Conservation (phyloP, 441 rosid species). For the Hypseocharis bilobata region DNA sequence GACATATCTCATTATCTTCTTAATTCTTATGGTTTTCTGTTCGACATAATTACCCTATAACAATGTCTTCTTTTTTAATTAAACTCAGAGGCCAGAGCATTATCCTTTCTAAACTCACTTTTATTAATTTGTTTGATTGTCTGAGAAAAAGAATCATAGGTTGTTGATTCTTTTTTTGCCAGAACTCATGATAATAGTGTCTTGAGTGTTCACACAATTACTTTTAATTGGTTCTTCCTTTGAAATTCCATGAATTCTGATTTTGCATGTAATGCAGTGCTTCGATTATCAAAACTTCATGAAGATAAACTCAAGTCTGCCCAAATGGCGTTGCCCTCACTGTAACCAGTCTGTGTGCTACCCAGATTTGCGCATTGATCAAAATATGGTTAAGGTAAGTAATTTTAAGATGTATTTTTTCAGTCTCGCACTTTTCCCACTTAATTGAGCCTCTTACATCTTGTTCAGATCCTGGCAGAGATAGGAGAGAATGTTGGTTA, state of each 20-base stretch:
- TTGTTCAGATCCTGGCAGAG: background rate
- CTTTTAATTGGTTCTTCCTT: background rate
- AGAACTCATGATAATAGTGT: no score
- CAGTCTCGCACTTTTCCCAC: background rate
- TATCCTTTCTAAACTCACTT: no score
- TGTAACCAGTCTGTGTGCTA: background rate
- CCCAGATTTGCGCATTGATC: slow-evolving; percentile 1
- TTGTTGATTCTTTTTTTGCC: background rate
- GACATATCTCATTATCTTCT: no score
- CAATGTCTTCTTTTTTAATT: no score
- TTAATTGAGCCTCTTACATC: background rate
- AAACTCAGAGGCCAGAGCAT: no score
- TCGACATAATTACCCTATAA: no score
- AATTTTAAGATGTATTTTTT: background rate
- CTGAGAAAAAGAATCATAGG: background rate
- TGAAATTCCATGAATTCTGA: background rate
- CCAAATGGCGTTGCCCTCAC: background rate
- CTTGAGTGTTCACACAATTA: background rate
- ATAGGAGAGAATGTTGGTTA: background rate
- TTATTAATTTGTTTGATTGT: background rate
- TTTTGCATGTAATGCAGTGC: background rate
- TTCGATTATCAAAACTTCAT: background rate
- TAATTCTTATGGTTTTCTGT: no score
- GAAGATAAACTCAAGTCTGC: background rate
- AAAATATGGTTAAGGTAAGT: background rate